A percentile compares a stretch with the other conserved stretches of the same genome.
Evolutionary conservation across 352 stramenopile genomes (phyloP).

Genomic region (Pythium biforme): DNA sequence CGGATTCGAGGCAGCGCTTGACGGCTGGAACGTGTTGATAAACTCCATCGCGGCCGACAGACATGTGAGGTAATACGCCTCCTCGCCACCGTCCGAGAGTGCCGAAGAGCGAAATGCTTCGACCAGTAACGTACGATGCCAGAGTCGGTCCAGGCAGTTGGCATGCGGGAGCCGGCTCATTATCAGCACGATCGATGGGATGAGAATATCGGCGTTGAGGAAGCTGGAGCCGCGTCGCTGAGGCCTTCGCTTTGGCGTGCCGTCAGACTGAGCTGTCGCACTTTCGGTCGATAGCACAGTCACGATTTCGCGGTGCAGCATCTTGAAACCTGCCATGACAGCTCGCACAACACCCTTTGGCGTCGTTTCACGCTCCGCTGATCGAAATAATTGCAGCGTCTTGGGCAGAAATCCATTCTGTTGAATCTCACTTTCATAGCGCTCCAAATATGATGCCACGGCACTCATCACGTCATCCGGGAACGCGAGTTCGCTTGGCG

Average conservation of each 20-base stretch:
- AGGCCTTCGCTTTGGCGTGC: neutral
- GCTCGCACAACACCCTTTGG: constrained; percentile 27
- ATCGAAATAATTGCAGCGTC: constrained; percentile 23
- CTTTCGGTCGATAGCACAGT: constrained; percentile 13
- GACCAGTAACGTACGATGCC: constrained; percentile 26
- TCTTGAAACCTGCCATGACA: constrained; percentile 29
- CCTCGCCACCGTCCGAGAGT: constrained; percentile 28
- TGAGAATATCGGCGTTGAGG: constrained; percentile 34
- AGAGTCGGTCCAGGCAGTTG: constrained; percentile 26
- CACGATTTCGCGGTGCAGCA: constrained; percentile 26
- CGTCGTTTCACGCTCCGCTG: constrained; percentile 26
- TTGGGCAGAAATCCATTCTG: constrained; percentile 23
- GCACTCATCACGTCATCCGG: constrained; percentile 14
- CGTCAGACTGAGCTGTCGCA: neutral
- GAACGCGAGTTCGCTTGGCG: constrained; percentile 24
- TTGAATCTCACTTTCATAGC: constrained; percentile 1
- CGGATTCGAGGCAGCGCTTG: neutral
- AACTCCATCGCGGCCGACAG: constrained; percentile 31
- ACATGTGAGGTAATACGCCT: constrained; percentile 39
- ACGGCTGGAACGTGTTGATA: constrained; percentile 24
- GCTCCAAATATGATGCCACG: constrained; percentile 6
- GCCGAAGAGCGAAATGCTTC: constrained; percentile 23
- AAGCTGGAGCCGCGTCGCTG: constrained; percentile 18
- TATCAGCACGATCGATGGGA: constrained; percentile 35
- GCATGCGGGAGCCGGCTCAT: constrained; percentile 23